Evolutionary conservation across 2,329 filamentous ascomycete genomes (phyloP), one percentile per base, ranked within the genome.

Genomic region (Chaetoscypha palmicola): DNA sequence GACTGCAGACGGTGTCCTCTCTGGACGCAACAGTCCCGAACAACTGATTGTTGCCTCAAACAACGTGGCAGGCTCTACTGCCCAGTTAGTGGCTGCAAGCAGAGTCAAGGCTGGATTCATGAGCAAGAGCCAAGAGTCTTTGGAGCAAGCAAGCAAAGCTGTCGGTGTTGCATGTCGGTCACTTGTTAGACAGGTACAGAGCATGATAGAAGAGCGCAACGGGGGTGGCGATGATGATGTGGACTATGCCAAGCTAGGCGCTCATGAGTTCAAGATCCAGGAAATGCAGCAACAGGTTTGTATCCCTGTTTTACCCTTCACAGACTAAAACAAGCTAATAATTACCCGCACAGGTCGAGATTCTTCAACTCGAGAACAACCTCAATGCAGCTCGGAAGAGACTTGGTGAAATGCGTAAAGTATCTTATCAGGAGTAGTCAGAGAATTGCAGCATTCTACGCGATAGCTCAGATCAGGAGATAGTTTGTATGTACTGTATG

Each of bases 281-380:
- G 90, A 98, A 70, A 98, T 98, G 92, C 92, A 98, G 70, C 92
- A 98, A 64, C 92, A 98, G 86, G 90, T 95, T 74, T 58, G 76
- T 74, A 34, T 14, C 45, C 41, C 33, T 26, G 34, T 31, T 19
- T 14, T 26, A 30, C 44, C 34, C 21, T 19, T 30, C 16, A 7
- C 16, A 30, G n/a, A 17, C 32, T 48, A 20, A 41, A 42, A 28
- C 24, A 28, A 7, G 45, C 38, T 53, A 54, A 54, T 22, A 23
- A 14, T 38, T 48, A 23, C 41, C 42, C 30, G 35, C 55, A 51
- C 60, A 95, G 89, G 92, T 98, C 62, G 90, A 98, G 68, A 98
- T 98, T 55, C 73, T 97, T 43, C 89, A 97, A 66, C 76, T 98
- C 53, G 90, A 97, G 68, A 98, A 97, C 60, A 70, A 79, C 21